phyloP scores from a whole-genome alignment of 306 rosid genomes.

The Notholithocarpus densiflorus region DNA sequence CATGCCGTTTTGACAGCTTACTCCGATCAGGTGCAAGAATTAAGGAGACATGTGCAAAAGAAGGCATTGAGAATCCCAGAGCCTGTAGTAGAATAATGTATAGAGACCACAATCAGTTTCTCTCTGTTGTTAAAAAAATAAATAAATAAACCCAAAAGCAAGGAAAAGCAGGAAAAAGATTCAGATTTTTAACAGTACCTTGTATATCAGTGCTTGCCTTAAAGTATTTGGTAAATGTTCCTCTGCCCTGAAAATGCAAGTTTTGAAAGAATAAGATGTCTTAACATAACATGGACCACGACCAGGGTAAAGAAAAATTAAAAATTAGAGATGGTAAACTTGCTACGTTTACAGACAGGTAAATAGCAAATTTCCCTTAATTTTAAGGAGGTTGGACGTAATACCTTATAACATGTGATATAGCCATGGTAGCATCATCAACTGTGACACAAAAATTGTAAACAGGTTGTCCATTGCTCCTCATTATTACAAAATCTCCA shows the following conservation, averaged over 20 bases:
- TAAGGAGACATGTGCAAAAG: constrained; percentile 86
- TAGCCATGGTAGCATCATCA: constrained; percentile 99
- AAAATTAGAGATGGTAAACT: not conserved
- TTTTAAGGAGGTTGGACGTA: constrained; percentile 5
- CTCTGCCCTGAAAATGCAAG: constrained; percentile 64
- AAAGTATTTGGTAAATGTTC: constrained; percentile 86
- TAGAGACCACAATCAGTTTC: constrained; percentile 23
- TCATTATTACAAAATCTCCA: constrained; percentile 96
- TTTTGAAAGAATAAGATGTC: not conserved
- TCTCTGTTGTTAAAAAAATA: not conserved
- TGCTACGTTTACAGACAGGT: not conserved
- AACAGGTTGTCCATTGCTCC: constrained; percentile 98
- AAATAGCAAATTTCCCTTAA: constrained; percentile 4
- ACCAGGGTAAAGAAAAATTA: not conserved
- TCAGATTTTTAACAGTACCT: constrained; percentile 41
- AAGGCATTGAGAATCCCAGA: constrained; percentile 74
- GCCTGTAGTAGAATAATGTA: constrained; percentile 50
- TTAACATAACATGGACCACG: not conserved
- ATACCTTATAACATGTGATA: constrained; percentile 96
- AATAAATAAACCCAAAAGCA: not conserved
- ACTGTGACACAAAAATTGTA: constrained; percentile 96
- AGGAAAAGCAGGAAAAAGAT: not conserved
- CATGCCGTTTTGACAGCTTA: constrained; percentile 95
- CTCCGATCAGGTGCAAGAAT: constrained; percentile 96
- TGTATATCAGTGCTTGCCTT: constrained; percentile 83